A percentile compares a stretch with the other conserved stretches of the same genome.
Evolutionary conservation across 2,329 filamentous ascomycete genomes (phyloP).

Genomic region (Botrytis deweyae): DNA sequence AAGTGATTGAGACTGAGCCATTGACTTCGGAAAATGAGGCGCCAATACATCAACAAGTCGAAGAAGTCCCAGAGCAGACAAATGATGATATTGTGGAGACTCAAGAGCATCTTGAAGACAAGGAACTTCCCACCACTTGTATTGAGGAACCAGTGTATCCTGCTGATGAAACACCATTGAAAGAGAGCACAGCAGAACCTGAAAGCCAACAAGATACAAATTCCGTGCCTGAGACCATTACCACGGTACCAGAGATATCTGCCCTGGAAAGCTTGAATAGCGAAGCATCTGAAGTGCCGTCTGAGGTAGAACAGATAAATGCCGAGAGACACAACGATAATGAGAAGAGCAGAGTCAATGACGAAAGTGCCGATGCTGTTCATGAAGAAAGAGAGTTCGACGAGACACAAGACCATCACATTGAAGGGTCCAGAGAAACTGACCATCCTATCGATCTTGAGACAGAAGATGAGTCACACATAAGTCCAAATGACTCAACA

Average conservation of each 20-base stretch:
- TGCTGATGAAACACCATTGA: not conserved
- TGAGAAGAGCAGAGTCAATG: not conserved
- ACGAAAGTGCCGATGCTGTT: not conserved
- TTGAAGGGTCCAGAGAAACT: not conserved
- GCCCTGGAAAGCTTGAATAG: not conserved
- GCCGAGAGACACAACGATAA: not conserved
- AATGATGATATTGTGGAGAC: not conserved
- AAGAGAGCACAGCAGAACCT: not conserved
- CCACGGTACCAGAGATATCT: not conserved
- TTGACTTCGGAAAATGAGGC: not conserved
- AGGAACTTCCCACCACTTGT: not conserved
- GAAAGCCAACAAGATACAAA: not conserved
- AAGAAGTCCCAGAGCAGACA: not conserved
- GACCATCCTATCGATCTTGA: not conserved
- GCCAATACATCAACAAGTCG: not conserved
- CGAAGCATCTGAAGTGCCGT: too few relatives aligned
- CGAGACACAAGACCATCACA: not conserved
- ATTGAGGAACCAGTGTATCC: not conserved
- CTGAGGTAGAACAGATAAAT: not conserved
- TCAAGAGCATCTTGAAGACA: not conserved
- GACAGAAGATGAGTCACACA: not conserved
- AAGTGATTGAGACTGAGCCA: not conserved
- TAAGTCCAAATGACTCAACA: not conserved
- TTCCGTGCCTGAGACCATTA: not conserved
- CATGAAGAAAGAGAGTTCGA: not conserved